Percentiles rank a stretch among this genome's conserved stretches.
These are phyloP conservation scores for Arctium lappa DNA, from an alignment of 129 eudicot genomes.

Conservation along the genomic window DNA sequence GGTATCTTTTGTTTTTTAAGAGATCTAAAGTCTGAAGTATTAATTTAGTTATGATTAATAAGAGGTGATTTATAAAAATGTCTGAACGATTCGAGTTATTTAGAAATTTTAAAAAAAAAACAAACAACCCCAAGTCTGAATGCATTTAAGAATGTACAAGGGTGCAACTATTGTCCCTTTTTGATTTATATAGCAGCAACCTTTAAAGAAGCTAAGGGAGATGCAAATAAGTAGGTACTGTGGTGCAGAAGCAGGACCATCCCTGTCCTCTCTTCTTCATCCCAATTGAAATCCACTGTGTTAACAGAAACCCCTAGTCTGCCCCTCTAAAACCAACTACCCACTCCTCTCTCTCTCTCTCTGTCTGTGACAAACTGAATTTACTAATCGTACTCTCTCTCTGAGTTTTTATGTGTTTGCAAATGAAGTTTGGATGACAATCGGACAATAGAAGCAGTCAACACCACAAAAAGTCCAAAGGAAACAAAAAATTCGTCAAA, in stretches of 20 bases:
- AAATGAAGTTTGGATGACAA: background rate
- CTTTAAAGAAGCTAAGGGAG: too few relatives aligned
- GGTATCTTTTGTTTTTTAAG: too few relatives aligned
- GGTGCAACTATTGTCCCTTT: too few relatives aligned
- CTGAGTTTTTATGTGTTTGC: background rate
- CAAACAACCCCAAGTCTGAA: too few relatives aligned
- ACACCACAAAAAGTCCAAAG: background rate
- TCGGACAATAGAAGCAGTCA: background rate
- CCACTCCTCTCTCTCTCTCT: conserved; percentile 7
- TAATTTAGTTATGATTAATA: too few relatives aligned
- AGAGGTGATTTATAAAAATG: too few relatives aligned
- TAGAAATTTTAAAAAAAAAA: too few relatives aligned
- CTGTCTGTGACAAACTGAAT: conserved; percentile 2
- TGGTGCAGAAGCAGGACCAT: background rate
- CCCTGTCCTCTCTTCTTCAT: background rate
- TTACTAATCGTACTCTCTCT: conserved; percentile 2
- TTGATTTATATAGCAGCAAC: too few relatives aligned
- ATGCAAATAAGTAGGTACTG: too few relatives aligned
- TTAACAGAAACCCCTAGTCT: conserved; percentile 8
- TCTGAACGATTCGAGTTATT: too few relatives aligned
- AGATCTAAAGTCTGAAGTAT: too few relatives aligned
- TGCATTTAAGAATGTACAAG: too few relatives aligned
- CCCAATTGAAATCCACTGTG: background rate
- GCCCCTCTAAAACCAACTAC: background rate
- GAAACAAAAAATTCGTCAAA: background rate